These are phyloP conservation scores for Prunus yedoensis DNA, from an alignment of 331 rosid genomes.

Conservation along the genomic window DNA sequence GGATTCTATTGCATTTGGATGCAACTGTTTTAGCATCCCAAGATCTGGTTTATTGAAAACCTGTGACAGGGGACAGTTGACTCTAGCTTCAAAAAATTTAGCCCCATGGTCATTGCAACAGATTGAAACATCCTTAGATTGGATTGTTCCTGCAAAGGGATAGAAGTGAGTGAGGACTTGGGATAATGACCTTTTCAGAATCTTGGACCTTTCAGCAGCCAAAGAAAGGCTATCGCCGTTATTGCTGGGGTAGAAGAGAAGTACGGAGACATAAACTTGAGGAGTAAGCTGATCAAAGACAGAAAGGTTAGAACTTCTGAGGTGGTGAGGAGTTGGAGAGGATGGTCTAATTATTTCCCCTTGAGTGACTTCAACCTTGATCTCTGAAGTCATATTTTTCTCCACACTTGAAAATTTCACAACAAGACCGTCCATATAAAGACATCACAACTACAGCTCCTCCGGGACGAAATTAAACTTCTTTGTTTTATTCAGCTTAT, in stretches of 20 bases:
- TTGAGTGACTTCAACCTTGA: not conserved
- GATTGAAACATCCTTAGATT: not conserved
- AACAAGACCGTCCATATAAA: not conserved
- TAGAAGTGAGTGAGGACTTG: not conserved
- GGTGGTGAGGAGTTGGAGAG: constrained; percentile 11
- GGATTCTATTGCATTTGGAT: not conserved
- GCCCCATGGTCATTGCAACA: constrained; percentile 14
- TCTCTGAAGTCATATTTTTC: not conserved
- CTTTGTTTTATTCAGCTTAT: too few species aligned
- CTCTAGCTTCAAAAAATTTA: not conserved
- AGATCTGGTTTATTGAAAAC: not conserved
- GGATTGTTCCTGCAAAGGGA: constrained; percentile 2
- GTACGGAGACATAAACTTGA: not conserved
- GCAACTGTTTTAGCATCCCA: not conserved
- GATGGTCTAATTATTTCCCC: not conserved
- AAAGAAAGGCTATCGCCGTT: not conserved
- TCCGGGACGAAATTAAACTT: not conserved
- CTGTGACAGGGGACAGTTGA: not conserved
- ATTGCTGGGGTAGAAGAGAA: not conserved
- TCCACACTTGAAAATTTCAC: not conserved
- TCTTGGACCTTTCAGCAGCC: not conserved
- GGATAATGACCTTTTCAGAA: not conserved
- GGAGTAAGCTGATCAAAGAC: constrained; percentile 5
- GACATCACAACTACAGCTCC: not conserved
- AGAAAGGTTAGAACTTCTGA: not conserved